Base-by-base conservation (phyloP, 2,329 filamentous ascomycete species). In the Coniosporium tulheliwenetii region DNA sequence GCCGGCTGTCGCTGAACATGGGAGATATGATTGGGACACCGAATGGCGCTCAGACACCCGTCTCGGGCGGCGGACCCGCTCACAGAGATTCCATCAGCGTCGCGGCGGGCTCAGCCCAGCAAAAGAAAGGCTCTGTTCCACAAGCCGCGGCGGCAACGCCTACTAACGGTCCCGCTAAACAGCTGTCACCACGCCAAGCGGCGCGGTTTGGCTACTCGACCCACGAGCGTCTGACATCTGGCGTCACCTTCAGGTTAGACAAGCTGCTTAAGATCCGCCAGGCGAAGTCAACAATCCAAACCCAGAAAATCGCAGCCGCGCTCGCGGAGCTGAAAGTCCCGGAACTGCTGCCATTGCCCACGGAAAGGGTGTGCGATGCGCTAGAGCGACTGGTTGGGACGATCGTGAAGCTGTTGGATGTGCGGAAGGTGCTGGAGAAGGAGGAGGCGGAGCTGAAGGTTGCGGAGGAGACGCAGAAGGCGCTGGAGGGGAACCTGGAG, bases 221-320 rank as follows among this genome's bases (percentile, higher is more conserved):
- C 8, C 81, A 89, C 55, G 89, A 96, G 42, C 82, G 89, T 26
- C 71, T 95, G 33, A 78, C 81, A 1, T 81, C 80, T 8, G 89
- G 91, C 5, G 84, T 94, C 31, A 81, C 84, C 10, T 96, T 96
- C 70, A 83, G 89, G 10, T 85, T 85, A 26, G 83, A 89, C 51
- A 80, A 77, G 57, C 75, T 89, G 43, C 79, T 80, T 49, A 86
- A 86, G 59, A 73, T 85, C 16, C 80, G 85, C 42, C 77, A 78
- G 32, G 81, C 81, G 47, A 87, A 87, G 63, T 81, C 75, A 12
- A 75, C 79, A 41, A 75, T 81, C 45, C 82, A 87, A 55, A 83
- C 84, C 48, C 62, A 76, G 45, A 81, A 83, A 47, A 86, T 91
- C 47, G 76, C 70, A 10, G 79, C 80, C 41, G 77, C 78, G 4